Conservation (phyloP, 768 basidiomycete genomes). For the Macrolepiota dolichaula region DNA sequence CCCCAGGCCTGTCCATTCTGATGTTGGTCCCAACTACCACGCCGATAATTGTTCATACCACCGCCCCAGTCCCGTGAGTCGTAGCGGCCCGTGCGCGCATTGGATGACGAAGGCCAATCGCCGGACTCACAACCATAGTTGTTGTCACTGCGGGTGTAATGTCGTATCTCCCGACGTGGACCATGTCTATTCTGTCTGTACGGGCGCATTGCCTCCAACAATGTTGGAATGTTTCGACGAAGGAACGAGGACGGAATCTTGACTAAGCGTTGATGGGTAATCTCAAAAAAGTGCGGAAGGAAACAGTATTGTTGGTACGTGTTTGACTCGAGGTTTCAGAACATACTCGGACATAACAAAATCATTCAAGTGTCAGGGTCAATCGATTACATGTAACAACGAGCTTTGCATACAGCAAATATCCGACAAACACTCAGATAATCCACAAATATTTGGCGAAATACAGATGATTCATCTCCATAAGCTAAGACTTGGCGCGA, state of each 20-base stretch:
- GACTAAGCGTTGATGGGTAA: conserved; percentile 1
- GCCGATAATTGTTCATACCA: background rate
- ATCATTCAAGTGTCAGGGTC: too few species aligned
- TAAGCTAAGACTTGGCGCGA: too few species aligned
- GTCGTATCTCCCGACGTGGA: background rate
- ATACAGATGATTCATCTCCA: too few species aligned
- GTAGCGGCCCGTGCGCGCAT: background rate
- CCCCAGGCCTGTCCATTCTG: background rate
- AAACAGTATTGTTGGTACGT: background rate
- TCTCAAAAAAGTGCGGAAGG: background rate
- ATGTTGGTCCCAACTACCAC: background rate
- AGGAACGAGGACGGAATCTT: background rate
- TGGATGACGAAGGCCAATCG: background rate
- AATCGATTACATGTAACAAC: too few species aligned
- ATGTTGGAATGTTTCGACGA: background rate
- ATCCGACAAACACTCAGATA: too few species aligned
- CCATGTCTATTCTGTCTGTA: background rate
- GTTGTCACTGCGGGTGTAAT: background rate
- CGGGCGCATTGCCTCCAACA: conserved; percentile 9
- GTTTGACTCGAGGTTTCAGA: background rate
- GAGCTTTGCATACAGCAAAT: too few species aligned
- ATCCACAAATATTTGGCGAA: too few species aligned
- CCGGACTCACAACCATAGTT: background rate
- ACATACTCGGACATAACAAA: too few species aligned
- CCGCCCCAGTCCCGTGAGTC: background rate